Conservation (phyloP, 441 rosid genomes). For the Daphne laureola region DNA sequence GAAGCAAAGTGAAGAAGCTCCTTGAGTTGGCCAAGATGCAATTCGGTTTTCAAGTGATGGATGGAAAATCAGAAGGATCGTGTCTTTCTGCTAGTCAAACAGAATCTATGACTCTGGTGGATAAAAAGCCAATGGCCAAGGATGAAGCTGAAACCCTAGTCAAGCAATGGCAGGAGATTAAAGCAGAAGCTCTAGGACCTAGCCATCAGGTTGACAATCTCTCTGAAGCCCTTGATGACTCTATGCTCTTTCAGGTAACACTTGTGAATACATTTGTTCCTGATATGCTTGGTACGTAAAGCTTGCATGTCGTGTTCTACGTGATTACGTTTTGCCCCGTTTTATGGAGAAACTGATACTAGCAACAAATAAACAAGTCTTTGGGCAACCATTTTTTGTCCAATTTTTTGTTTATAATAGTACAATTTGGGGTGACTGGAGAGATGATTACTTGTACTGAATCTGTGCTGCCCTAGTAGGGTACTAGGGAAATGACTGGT, state of each 20-base stretch:
- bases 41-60: conserved; percentile 29
- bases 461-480: too few relatives aligned
- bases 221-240: conserved; percentile 68
- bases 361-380: too few relatives aligned
- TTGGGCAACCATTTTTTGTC: too few relatives aligned
- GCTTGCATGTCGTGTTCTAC: background rate
- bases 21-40: conserved; percentile 33
- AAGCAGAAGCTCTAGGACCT: conserved; percentile 92
- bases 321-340: background rate
- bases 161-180: conserved; percentile 78
- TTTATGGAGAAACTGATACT: too few relatives aligned
- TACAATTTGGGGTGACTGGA: too few relatives aligned
- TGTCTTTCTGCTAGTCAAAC: conserved; percentile 36
- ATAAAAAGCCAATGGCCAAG: conserved; percentile 55
- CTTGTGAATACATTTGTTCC: background rate
- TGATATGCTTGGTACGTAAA: too few relatives aligned
- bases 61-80: conserved; percentile 24
- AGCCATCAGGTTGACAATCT: conserved; percentile 56
- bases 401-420: too few relatives aligned
- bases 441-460: too few relatives aligned
- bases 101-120: conserved; percentile 25
- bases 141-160: conserved; percentile 91
- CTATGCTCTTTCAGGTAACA: conserved; percentile 84
- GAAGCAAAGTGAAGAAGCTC: conserved; percentile 38
- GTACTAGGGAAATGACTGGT: too few relatives aligned